Percentiles rank a stretch among this genome's conserved stretches.
These are phyloP conservation scores for Xylaria sp. DNA, from an alignment of 2,329 filamentous ascomycete genomes.

Conservation along the genomic window DNA sequence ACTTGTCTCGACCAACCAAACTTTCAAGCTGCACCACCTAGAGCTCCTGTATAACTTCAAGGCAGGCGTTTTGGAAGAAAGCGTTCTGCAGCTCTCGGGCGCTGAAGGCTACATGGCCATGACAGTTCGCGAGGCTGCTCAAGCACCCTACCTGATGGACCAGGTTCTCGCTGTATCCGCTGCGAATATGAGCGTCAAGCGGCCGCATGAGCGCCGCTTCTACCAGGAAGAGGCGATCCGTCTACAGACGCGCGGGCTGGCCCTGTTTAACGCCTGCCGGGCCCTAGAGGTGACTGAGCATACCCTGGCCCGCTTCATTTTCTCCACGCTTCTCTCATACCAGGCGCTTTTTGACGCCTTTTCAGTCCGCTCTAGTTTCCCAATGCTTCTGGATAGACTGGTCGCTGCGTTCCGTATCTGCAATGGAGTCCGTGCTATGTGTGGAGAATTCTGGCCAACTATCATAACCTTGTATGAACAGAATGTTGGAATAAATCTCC, in stretches of 20 bases:
- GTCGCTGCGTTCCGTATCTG: conserved; percentile 38
- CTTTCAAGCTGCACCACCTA: conserved; percentile 55
- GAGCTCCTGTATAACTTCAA: conserved; percentile 54
- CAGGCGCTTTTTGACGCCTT: conserved; percentile 43
- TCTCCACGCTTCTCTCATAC: conserved; percentile 43
- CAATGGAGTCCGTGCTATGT: conserved; percentile 38
- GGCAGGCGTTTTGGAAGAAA: conserved; percentile 42
- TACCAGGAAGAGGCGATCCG: conserved; percentile 40
- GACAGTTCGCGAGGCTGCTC: conserved; percentile 44
- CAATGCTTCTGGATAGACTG: conserved; percentile 35
- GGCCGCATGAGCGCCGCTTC: conserved; percentile 32
- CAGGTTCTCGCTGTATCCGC: conserved; percentile 59
- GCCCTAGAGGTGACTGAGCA: conserved; percentile 31
- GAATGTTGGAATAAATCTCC: conserved; percentile 19
- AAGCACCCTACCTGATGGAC: conserved; percentile 59
- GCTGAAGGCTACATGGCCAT: conserved; percentile 38
- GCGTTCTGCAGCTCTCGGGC: conserved; percentile 34
- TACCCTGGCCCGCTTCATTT: conserved; percentile 41
- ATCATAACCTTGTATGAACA: conserved; percentile 23
- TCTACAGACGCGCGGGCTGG: conserved; percentile 39
- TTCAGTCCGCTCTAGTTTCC: conserved; percentile 20
- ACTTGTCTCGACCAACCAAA: conserved; percentile 25
- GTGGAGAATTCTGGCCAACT: conserved; percentile 21
- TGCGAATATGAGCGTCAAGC: conserved; percentile 53
- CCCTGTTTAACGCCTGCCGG: conserved; percentile 31